Base-by-base conservation (phyloP, 2,329 filamentous ascomycete genomes). In the Penicillium freii region DNA sequence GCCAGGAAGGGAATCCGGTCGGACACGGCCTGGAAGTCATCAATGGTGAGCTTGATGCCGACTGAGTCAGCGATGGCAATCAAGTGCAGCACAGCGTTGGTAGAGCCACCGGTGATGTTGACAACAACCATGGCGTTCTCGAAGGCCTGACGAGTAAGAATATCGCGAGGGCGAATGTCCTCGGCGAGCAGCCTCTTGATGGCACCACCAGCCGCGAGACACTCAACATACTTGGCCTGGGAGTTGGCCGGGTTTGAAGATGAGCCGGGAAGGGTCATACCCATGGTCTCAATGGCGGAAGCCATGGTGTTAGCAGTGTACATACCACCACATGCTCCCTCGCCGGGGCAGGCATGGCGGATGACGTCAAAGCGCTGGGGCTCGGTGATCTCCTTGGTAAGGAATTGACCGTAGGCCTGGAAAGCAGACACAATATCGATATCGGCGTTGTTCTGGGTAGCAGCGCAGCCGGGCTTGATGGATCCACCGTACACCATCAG, bases 401-500 rank as follows among this genome's bases (percentile, higher is more conserved):
- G 87, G 79, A 92, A 97, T 74, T 97, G 91, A 27, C 94, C 94
- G 72, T 97, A 97, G 5, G 93, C 89, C 79, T 99, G 94, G 85
- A 99, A 99, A 43, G 94, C 94, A 49, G 92, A 97, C 59, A 99
- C 90, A 52, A 99, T 96, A 74, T 99, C 93, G 66, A 97, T 91
- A 57, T 87, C 80, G 54, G 85, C 83, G 71, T 88, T 87, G 63
- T 88, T 82, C 66, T 92, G 90, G 50, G 83, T 84, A 69, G 81
- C 83, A 55, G 89, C 90, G 78, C 92, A 97, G 46, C 94, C 94
- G 38, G 94, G 91, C 73, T 90, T 87, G 74, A 97, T 99, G 42
- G 90, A 92, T 48, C 94, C 94, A 66, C 94, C 94, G 71, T 99
- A 99, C 31, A 99, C 90, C 94, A 99, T 99, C 72, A 99, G 82